Percentiles rank a stretch among this genome's conserved stretches.
phyloP scores from a whole-genome alignment of 2,329 filamentous ascomycete species.

The Graphiopsis chlorocephala region DNA sequence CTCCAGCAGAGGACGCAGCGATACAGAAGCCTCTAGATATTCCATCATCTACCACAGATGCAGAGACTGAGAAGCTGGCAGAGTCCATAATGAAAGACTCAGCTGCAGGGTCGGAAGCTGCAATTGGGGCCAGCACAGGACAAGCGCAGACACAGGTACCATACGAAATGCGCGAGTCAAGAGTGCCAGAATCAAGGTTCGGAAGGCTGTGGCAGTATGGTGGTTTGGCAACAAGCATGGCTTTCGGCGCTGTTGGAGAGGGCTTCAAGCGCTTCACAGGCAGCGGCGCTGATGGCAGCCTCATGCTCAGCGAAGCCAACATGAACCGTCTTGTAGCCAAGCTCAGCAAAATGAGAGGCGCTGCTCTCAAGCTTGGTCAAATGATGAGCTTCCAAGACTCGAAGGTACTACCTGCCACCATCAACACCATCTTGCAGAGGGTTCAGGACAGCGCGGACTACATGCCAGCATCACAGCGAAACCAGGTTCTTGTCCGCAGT shows the following conservation, averaged over 20 bases:
- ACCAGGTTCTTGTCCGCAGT: slow-evolving; percentile 75
- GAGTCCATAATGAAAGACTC: slow-evolving; percentile 38
- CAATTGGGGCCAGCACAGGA: not conserved
- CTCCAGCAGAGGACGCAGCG: not conserved
- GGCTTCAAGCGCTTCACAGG: slow-evolving; percentile 77
- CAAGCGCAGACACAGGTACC: slow-evolving; percentile 19
- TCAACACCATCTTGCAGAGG: slow-evolving; percentile 85
- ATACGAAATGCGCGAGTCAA: slow-evolving; percentile 81
- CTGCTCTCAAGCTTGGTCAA: slow-evolving; percentile 93
- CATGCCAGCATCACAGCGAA: slow-evolving; percentile 91
- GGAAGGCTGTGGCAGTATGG: slow-evolving; percentile 93
- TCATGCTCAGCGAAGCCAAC: slow-evolving; percentile 84
- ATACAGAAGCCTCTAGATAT: not conserved
- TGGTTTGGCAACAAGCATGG: slow-evolving; percentile 90
- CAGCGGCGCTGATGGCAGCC: slow-evolving; percentile 64
- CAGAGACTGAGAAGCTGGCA: slow-evolving; percentile 39
- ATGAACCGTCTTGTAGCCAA: slow-evolving; percentile 92
- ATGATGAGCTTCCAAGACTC: slow-evolving; percentile 98
- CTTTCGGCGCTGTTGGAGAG: slow-evolving; percentile 86
- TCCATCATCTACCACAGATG: slow-evolving; percentile 19
- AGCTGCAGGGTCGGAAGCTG: not conserved
- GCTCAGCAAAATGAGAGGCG: slow-evolving; percentile 92
- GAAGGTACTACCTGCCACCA: slow-evolving; percentile 84
- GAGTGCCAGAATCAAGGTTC: slow-evolving; percentile 82
- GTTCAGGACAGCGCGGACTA: slow-evolving; percentile 97